These are phyloP conservation scores for Collybia sordida DNA, from an alignment of 768 basidiomycete species.

Conservation along the genomic window DNA sequence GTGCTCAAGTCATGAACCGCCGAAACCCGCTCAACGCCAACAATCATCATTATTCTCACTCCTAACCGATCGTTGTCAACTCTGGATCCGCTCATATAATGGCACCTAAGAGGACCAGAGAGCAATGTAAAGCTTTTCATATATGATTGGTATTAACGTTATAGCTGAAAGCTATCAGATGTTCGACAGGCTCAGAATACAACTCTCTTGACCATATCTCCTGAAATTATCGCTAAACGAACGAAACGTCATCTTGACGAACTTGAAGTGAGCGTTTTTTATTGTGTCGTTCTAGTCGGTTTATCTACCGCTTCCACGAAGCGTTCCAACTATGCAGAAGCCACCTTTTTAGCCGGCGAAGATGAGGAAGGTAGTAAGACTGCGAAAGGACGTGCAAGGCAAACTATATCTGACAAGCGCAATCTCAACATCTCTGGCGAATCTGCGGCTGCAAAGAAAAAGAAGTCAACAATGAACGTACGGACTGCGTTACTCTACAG, in stretches of 20 bases:
- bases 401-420: conserved; percentile 79
- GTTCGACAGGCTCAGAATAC: conserved; percentile 50
- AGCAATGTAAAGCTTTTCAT: conserved; percentile 39
- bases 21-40: background rate
- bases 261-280: conserved; percentile 58
- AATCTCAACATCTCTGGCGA: conserved; percentile 48
- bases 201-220: conserved; percentile 42
- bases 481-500: conserved; percentile 80
- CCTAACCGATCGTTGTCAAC: conserved; percentile 14
- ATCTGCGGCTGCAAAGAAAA: conserved; percentile 57
- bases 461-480: conserved; percentile 81
- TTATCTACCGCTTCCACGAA: conserved; percentile 26
- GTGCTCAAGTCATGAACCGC: conserved; percentile 16
- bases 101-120: conserved; percentile 49
- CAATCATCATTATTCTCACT: background rate
- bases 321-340: conserved; percentile 79
- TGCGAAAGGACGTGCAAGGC: conserved; percentile 68
- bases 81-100: conserved; percentile 20
- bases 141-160: conserved; percentile 1
- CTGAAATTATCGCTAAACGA: conserved; percentile 73
- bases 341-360: conserved; percentile 45
- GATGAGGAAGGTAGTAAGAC: conserved; percentile 44
- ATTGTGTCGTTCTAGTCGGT: conserved; percentile 3
- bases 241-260: conserved; percentile 80
- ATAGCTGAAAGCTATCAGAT: conserved; percentile 25